phyloP scores from a whole-genome alignment of 2,329 filamentous ascomycete genomes.

The Leptodontidium sp. region DNA sequence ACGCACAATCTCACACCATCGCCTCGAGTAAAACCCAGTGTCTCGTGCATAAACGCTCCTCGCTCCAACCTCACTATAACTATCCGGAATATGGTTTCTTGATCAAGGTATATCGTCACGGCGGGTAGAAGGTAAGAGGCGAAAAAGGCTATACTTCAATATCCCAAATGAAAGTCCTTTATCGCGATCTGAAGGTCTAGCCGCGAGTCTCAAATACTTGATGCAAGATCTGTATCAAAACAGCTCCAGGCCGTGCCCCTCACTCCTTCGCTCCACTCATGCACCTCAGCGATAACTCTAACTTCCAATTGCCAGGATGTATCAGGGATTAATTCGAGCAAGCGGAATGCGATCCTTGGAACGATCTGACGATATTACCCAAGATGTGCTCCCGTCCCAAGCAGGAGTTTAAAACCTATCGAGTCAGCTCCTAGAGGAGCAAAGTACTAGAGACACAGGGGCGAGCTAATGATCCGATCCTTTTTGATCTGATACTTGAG shows the following conservation, averaged over 20 bases:
- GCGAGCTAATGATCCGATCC: slow-evolving; percentile 9
- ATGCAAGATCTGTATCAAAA: slow-evolving; percentile 5
- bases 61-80: not conserved
- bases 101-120: not conserved
- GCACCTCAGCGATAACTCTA: slow-evolving; percentile 11
- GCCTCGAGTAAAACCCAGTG: not conserved
- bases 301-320: not conserved
- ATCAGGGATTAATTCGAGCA: not conserved
- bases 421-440: slow-evolving; percentile 1
- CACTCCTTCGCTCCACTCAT: not conserved
- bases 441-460: slow-evolving; percentile 13
- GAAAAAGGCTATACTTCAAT: not conserved
- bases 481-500: slow-evolving; percentile 12
- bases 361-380: slow-evolving; percentile 4
- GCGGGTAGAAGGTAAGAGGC: not conserved
- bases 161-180: slow-evolving; percentile 2
- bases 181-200: slow-evolving; percentile 4
- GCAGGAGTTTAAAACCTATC: not conserved
- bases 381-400: not conserved
- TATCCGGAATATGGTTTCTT: not conserved
- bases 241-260: slow-evolving; percentile 4
- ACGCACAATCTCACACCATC: not conserved
- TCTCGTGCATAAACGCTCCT: not conserved
- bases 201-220: slow-evolving; percentile 3
- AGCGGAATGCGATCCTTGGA: slow-evolving; percentile 10